Base-by-base conservation (phyloP, 345 rosid species). In the Adansonia digitata region DNA sequence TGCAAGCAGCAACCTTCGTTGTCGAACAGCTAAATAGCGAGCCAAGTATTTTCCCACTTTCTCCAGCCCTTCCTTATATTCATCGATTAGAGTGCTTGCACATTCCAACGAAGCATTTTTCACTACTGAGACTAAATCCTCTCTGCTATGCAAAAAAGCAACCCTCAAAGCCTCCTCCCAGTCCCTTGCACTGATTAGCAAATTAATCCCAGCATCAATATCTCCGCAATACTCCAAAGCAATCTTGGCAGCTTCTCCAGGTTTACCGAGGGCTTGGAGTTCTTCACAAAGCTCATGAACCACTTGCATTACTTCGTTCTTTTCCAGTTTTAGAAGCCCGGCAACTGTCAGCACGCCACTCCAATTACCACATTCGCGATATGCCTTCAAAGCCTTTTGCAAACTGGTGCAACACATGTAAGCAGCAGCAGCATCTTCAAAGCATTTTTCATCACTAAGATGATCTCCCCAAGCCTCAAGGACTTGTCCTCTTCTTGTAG, bases 161-260 rank as follows among this genome's bases (percentile, higher is more conserved):
- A 93, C 83, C 79, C 99, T 85, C 77, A 91, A 81, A 75, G 98
- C 98, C 66, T 95, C 98, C 81, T 91, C 98, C 99, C 99, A 95
- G 55, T 93, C 94, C 85, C 96, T 89, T 2, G 97, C 97, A 79
- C 71, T 84, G 76, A 89, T 86, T 77, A 93, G 86, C 83, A 93
- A 85, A 77, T 71, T 86, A 29, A 91, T 62, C 61, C 97, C 99
- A 73, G 73, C 77, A 56, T 81, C 85, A 71, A 93, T 82, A 83
- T 93, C 98, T 77, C 83, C 77, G 69, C 93, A 91, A 76, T 93
- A 91, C 29, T 91, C 99, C 43, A 95, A 82, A 65, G 97, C 98
- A 79, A 95, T 88, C 81, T 89, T 93, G 52, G 98, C 98, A 75
- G 99, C 97, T 81, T 93, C 97, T 73, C 86, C 93, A 5, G 98